Conservation (phyloP, 306 rosid species). For the Biancaea sappan region DNA sequence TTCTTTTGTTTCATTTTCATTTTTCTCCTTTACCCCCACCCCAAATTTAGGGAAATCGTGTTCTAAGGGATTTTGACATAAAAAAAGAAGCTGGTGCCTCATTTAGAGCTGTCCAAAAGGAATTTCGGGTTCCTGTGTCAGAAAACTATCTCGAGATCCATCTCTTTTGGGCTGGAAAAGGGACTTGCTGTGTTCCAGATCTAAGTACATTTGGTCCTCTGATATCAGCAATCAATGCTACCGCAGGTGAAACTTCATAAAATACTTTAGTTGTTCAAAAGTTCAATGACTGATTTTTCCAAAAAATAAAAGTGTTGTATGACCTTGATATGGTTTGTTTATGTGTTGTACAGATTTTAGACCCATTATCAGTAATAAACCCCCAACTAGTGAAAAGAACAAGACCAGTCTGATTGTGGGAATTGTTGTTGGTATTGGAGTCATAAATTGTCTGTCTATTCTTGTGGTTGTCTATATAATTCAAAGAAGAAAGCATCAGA, state of each 20-base stretch:
- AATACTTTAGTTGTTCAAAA: background rate
- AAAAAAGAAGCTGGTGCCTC: slow-evolving; percentile 52
- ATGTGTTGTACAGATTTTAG: slow-evolving; percentile 41
- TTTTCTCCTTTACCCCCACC: background rate
- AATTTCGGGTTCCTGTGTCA: slow-evolving; percentile 48
- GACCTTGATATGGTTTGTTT: slow-evolving; percentile 19
- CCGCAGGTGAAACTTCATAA: slow-evolving; percentile 51
- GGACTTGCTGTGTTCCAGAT: slow-evolving; percentile 54
- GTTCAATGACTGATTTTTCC: slow-evolving; percentile 16
- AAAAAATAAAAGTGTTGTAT: background rate
- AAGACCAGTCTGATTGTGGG: slow-evolving; percentile 52
- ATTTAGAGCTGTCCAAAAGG: slow-evolving; percentile 37
- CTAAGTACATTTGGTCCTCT: slow-evolving; percentile 55
- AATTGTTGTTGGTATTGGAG: slow-evolving; percentile 52
- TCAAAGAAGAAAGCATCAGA: slow-evolving; percentile 48
- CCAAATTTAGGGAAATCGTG: slow-evolving; percentile 48
- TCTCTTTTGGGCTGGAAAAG: slow-evolving; percentile 93
- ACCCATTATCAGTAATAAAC: slow-evolving; percentile 42
- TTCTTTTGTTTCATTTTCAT: background rate
- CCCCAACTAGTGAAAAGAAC: slow-evolving; percentile 41
- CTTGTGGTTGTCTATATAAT: slow-evolving; percentile 35
- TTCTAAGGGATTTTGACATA: slow-evolving; percentile 46
- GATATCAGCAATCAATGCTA: slow-evolving; percentile 57
- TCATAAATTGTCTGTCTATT: slow-evolving; percentile 42
- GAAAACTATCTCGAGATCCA: slow-evolving; percentile 73